Percentiles rank a stretch among this genome's conserved stretches.
Conservation (phyloP, 2,329 filamentous ascomycete genomes). For the Tolypocladium tropicale region DNA sequence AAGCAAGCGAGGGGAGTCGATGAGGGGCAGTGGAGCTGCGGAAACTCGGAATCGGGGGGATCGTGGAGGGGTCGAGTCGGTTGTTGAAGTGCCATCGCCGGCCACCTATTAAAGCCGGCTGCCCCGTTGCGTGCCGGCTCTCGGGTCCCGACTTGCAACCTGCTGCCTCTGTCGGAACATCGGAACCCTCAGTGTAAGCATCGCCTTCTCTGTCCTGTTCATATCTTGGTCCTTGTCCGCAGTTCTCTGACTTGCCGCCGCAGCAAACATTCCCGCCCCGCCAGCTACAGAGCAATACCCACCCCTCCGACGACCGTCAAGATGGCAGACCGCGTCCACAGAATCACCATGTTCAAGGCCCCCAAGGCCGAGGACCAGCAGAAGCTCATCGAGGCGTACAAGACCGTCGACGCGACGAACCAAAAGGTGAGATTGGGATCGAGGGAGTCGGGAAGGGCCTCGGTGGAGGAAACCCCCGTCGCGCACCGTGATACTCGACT, state of each 20-base stretch:
- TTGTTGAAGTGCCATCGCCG: no score
- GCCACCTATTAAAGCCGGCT: background rate
- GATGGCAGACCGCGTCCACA: conserved; percentile 32
- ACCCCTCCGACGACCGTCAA: background rate
- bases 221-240: no score
- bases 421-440: conserved; percentile 31
- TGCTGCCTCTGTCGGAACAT: background rate
- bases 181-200: background rate
- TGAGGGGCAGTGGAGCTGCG: background rate
- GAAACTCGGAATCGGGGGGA: background rate
- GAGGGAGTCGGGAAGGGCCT: no score
- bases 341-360: conserved; percentile 45
- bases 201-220: background rate
- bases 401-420: conserved; percentile 26
- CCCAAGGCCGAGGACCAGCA: conserved; percentile 31
- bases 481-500: background rate
- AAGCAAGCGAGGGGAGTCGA: background rate
- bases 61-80: background rate
- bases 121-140: background rate
- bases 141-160: background rate
- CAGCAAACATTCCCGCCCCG: background rate
- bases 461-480: no score
- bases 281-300: background rate
- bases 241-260: background rate
- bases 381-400: conserved; percentile 34